These are phyloP conservation scores for Davidsoniella neocaledoniae DNA, from an alignment of 2,329 filamentous ascomycete species.

Conservation along the genomic window DNA sequence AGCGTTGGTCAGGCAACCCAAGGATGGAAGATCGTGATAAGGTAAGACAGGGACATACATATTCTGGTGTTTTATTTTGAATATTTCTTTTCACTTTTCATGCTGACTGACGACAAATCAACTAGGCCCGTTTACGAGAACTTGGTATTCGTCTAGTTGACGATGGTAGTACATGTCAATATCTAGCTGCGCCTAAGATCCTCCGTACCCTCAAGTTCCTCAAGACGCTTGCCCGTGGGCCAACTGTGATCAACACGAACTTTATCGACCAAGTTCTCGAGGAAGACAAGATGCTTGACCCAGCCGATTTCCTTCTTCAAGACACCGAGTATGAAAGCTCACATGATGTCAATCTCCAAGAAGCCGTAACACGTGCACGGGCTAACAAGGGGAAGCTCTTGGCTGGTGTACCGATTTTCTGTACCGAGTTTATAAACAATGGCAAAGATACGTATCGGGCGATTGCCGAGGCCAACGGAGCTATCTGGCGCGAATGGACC, in stretches of 20 bases:
- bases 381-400: slow-evolving; percentile 64
- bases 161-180: slow-evolving; percentile 61
- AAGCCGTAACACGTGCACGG: slow-evolving; percentile 53
- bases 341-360: slow-evolving; percentile 51
- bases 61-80: slow-evolving; percentile 13
- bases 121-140: slow-evolving; percentile 60
- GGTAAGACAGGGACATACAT: slow-evolving; percentile 28
- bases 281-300: slow-evolving; percentile 44
- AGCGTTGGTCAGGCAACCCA: slow-evolving; percentile 58
- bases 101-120: not conserved
- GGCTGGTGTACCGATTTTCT: slow-evolving; percentile 63
- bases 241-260: slow-evolving; percentile 55
- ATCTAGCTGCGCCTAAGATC: slow-evolving; percentile 73
- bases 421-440: slow-evolving; percentile 61
- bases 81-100: too few relatives aligned
- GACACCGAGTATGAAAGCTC: slow-evolving; percentile 59
- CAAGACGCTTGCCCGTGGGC: slow-evolving; percentile 65
- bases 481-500: slow-evolving; percentile 63
- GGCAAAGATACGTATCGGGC: slow-evolving; percentile 70
- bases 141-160: slow-evolving; percentile 68
- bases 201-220: slow-evolving; percentile 91
- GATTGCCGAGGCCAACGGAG: slow-evolving; percentile 80
- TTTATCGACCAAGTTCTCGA: slow-evolving; percentile 69
- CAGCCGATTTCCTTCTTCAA: slow-evolving; percentile 48
- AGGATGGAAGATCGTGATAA: slow-evolving; percentile 65